A percentile compares a stretch with the other conserved stretches of the same genome.
These are phyloP conservation scores for Truncatella angustata DNA, from an alignment of 2,329 filamentous ascomycete species.

Conservation along the genomic window DNA sequence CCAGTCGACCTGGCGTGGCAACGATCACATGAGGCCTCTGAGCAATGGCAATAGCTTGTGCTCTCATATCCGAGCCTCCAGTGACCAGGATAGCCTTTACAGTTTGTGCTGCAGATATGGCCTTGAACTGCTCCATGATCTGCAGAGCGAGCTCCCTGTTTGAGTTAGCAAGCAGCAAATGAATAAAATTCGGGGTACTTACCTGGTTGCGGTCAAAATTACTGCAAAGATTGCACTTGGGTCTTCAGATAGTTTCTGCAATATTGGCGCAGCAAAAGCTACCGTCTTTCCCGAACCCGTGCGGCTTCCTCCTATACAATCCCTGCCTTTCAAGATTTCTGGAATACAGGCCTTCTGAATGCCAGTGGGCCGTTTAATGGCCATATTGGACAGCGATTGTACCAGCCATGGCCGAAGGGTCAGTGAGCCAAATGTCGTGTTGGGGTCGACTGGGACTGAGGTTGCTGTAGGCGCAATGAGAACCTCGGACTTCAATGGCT, in stretches of 20 bases:
- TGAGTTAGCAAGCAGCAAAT: conserved; percentile 11
- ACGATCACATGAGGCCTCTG: conserved; percentile 88
- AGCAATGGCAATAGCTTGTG: conserved; percentile 81
- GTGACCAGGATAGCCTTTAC: conserved; percentile 89
- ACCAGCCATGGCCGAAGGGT: conserved; percentile 84
- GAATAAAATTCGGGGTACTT: conserved; percentile 16
- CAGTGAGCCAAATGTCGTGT: conserved; percentile 69
- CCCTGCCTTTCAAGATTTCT: conserved; percentile 83
- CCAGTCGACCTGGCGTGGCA: conserved; percentile 87
- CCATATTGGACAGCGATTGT: conserved; percentile 70
- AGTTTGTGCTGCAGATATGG: conserved; percentile 82
- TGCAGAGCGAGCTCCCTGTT: conserved; percentile 84
- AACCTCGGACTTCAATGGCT: background rate
- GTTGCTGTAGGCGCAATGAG: background rate
- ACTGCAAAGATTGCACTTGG: conserved; percentile 88
- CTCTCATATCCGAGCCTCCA: conserved; percentile 87
- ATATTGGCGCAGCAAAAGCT: conserved; percentile 89
- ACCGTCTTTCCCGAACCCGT: conserved; percentile 98
- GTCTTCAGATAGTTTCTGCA: conserved; percentile 91
- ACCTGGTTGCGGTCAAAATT: conserved; percentile 83
- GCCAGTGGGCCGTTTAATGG: conserved; percentile 83
- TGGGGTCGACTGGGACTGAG: conserved; percentile 51
- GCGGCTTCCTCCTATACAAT: conserved; percentile 91
- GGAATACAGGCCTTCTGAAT: conserved; percentile 95
- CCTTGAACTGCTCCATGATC: conserved; percentile 94